Evolutionary conservation across 352 stramenopile genomes (phyloP), one percentile per base, ranked within the genome.

Genomic region (Bremia lactucae): DNA sequence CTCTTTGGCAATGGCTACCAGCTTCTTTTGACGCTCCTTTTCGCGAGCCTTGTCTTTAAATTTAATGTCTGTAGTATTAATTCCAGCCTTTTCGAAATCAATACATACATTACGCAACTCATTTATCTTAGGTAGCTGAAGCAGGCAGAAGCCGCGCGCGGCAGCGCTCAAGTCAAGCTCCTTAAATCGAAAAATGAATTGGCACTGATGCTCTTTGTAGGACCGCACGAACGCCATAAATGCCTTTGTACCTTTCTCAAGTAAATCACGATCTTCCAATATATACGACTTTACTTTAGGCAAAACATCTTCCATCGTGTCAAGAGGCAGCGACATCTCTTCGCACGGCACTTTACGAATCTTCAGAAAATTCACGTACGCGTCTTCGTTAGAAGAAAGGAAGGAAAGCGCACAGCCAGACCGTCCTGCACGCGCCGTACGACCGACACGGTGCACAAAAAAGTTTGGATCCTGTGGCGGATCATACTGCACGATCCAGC

Each of bases 401-500:
- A 99, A 97, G 10, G 97, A 80, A 14, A 99, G 69, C 39, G 93
- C 95, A 3, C 69, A 87, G 35, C 96, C 96, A 26, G 62, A 71
- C 11, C 81, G 85, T 9, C 96, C 96, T 1, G 95, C 96, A 51
- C 97, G 80, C 7, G 96, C 97, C 20, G 96, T 98, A 34, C 97
- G 72, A 6, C 97, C 96, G 14, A 99, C 94, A 42, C 97, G 89
- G 63, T 99, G 96, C 28, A 99, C 91, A 56, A 98, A 99, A 42
- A 97, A 98, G 49, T 95, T 97, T n/a, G 96, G 95, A 60, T 99
- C 96, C 42, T 96, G 84, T 21, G 90, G 90, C 0, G 91, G 88
- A 62, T 98, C 93, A 59, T 97, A 98, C 68, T 99, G 97, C 36
- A 99, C 84, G 43, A 99, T 98, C 95, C 96, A 99, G 50, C 97